phyloP scores from a whole-genome alignment of 441 rosid genomes.

The Theobroma grandiflorum region DNA sequence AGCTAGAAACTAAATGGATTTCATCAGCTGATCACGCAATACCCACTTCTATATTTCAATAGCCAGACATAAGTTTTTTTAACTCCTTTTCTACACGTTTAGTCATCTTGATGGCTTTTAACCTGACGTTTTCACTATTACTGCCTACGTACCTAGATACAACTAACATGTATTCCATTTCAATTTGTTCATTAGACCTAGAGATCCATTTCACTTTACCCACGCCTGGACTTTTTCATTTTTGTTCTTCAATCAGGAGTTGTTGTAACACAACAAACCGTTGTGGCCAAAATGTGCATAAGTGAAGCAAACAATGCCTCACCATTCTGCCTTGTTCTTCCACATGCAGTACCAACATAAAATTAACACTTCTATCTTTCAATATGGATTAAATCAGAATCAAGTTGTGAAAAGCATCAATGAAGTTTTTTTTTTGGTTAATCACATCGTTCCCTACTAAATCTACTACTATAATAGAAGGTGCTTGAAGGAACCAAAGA shows the following conservation, averaged over 20 bases:
- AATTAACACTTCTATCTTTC: background rate
- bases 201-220: background rate
- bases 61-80: background rate
- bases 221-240: background rate
- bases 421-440: background rate
- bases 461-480: background rate
- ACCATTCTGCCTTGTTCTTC: background rate
- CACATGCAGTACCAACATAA: background rate
- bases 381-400: background rate
- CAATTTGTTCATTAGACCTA: background rate
- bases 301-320: background rate
- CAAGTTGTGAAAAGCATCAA: background rate
- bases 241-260: background rate
- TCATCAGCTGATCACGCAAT: background rate
- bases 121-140: background rate
- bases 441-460: background rate
- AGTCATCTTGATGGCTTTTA: background rate
- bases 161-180: background rate
- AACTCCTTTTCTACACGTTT: background rate
- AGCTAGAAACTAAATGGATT: background rate
- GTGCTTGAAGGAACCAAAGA: background rate
- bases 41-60: background rate
- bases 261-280: background rate
- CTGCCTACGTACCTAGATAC: background rate
- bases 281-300: background rate